A percentile compares a stretch with the other conserved stretches of the same genome.
Evolutionary conservation across 2,329 filamentous ascomycete species (phyloP).

Genomic region (Exophiala lecanii-corni): DNA sequence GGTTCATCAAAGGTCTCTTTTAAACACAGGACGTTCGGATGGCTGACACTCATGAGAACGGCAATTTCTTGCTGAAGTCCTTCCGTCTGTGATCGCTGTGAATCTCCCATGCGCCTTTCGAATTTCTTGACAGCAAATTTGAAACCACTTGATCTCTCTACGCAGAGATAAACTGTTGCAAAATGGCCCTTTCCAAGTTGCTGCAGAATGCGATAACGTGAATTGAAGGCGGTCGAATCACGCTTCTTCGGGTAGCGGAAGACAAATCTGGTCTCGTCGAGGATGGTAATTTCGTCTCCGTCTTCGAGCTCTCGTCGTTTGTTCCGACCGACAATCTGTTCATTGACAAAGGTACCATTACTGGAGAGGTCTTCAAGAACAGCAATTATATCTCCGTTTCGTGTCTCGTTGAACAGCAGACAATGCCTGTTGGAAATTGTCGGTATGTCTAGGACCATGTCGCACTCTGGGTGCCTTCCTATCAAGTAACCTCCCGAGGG

Average conservation of each 20-base stretch:
- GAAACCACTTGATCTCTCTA: conserved; percentile 76
- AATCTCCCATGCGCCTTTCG: conserved; percentile 74
- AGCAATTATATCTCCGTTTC: conserved; percentile 56
- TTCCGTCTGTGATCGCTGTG: conserved; percentile 78
- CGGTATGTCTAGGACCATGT: conserved; percentile 69
- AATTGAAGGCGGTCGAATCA: conserved; percentile 70
- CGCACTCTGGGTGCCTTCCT: conserved; percentile 88
- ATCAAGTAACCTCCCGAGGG: conserved; percentile 83
- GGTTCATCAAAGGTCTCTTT: conserved; percentile 93
- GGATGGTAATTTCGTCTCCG: conserved; percentile 82
- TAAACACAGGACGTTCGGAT: conserved; percentile 85
- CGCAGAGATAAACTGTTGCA: conserved; percentile 84
- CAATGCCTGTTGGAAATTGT: conserved; percentile 77
- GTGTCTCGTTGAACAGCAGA: conserved; percentile 53
- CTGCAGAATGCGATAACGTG: conserved; percentile 79
- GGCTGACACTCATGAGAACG: conserved; percentile 93
- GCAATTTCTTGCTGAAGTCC: conserved; percentile 93
- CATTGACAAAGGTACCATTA: conserved; percentile 96
- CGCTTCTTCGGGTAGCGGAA: conserved; percentile 80
- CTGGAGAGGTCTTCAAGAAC: conserved; percentile 89
- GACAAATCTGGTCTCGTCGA: conserved; percentile 79
- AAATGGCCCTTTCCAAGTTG: conserved; percentile 94
- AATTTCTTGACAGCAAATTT: conserved; percentile 94
- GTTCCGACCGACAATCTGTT: conserved; percentile 84
- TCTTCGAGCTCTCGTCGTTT: conserved; percentile 84